Base-by-base conservation (phyloP, 2,329 filamentous ascomycete species). In the Ilyonectria robusta region DNA sequence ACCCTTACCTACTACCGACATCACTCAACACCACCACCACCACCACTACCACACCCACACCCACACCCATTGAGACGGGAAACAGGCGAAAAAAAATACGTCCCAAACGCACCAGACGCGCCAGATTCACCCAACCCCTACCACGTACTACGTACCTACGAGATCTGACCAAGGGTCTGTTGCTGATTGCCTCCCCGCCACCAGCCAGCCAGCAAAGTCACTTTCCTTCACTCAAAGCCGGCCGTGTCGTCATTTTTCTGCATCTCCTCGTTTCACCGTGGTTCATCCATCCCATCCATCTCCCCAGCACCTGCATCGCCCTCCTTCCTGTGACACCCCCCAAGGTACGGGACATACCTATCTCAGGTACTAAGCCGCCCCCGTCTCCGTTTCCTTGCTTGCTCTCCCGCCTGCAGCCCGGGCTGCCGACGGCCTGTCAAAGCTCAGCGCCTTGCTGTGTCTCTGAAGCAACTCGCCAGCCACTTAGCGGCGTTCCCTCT, bases 371-470 rank as follows among this genome's bases (percentile, higher is more conserved):
- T 66, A 63, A 50, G 58, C 71, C 66, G 58, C 65, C 61, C 51
- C 59, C 57, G 58, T 67, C 61, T 46, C 59, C 57, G 54, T 61
- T 55, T 66, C 60, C 42, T 48, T 59, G 53, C 50, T 37, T 59
- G 31, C 33, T 59, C 56, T 19, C 56, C 44, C 42, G 54, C 37
- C 65, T 65, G 51, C 71, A 59, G 68, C 69, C 68, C 68, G 66
- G 67, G 48, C 68, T 68, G 60, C 62, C 63, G 68, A 54, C 67
- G 67, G 66, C 72, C 67, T 70, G 62, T 62, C 53, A 42, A 55
- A 69, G 59, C 69, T 70, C 51, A 60, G 66, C 70, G 58, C 61
- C 64, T 73, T 63, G 64, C 62, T 58, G 62, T 60, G 58, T 70
- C 58, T 62, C 59, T 62, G 63, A 60, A 63, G 68, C 61, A 69